These are phyloP conservation scores for Terana coerulea DNA, from an alignment of 768 basidiomycete genomes.

Conservation along the genomic window DNA sequence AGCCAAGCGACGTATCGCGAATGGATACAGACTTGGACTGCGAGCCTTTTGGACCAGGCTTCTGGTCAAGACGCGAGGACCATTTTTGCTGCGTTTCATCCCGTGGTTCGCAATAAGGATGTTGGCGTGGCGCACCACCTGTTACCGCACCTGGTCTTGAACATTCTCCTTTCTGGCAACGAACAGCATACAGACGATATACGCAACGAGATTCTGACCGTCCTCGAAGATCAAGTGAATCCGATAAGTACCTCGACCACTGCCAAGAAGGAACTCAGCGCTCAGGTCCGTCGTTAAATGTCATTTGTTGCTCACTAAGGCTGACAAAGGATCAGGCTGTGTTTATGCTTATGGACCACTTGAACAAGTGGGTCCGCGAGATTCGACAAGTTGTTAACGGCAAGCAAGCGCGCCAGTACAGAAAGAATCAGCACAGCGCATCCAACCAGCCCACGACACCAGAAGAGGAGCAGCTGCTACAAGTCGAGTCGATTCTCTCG, in stretches of 20 bases:
- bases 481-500: slow-evolving; percentile 77
- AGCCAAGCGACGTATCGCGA: slow-evolving; percentile 81
- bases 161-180: slow-evolving; percentile 73
- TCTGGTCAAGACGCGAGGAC: slow-evolving; percentile 52
- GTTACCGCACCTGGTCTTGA: slow-evolving; percentile 87
- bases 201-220: slow-evolving; percentile 69
- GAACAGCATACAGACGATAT: slow-evolving; percentile 62
- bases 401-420: slow-evolving; percentile 40
- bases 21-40: slow-evolving; percentile 92
- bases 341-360: slow-evolving; percentile 92
- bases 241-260: slow-evolving; percentile 49
- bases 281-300: slow-evolving; percentile 61
- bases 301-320: not conserved
- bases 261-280: slow-evolving; percentile 86
- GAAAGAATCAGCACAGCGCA: slow-evolving; percentile 34
- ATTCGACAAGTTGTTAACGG: slow-evolving; percentile 59
- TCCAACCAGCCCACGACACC: slow-evolving; percentile 32
- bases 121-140: slow-evolving; percentile 91
- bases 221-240: slow-evolving; percentile 85
- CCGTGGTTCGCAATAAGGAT: slow-evolving; percentile 81
- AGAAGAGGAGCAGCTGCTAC: slow-evolving; percentile 56
- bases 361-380: slow-evolving; percentile 84
- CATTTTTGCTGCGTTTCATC: slow-evolving; percentile 78
- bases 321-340: slow-evolving; percentile 54
- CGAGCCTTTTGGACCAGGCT: slow-evolving; percentile 68